Conservation (phyloP, 148 eudicot species). For the Spergularia bocconei region DNA sequence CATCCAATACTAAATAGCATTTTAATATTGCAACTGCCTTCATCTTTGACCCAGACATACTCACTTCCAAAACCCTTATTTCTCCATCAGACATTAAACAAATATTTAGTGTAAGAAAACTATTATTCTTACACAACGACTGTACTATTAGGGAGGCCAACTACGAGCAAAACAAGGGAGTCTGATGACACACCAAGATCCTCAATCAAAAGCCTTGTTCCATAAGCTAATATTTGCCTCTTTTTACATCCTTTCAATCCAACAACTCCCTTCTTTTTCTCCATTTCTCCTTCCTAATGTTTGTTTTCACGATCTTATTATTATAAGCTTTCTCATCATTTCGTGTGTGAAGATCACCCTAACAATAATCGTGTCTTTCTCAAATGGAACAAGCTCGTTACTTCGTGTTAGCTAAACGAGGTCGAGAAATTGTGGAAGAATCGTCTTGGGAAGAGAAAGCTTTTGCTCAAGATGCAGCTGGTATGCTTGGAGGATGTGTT, state of each 20-base stretch:
- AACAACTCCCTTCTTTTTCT: conserved; percentile 19
- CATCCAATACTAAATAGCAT: not conserved
- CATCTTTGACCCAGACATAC: not conserved
- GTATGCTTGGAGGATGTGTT: conserved; percentile 63
- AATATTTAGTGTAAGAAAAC: not conserved
- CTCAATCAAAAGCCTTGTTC: conserved; percentile 17
- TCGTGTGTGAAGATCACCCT: too few species aligned
- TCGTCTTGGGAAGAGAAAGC: conserved; percentile 85
- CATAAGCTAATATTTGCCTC: conserved; percentile 16
- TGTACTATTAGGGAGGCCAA: conserved; percentile 30
- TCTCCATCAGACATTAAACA: conserved; percentile 6
- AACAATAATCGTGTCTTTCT: not conserved
- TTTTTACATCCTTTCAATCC: not conserved
- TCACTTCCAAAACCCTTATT: conserved; percentile 11
- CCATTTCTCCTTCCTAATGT: conserved; percentile 6
- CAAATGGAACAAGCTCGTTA: conserved; percentile 46
- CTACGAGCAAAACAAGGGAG: conserved; percentile 24
- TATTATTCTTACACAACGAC: conserved; percentile 25
- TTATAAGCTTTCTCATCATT: not conserved
- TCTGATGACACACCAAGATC: conserved; percentile 6
- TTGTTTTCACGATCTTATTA: not conserved
- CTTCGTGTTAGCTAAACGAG: conserved; percentile 41
- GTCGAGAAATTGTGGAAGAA: conserved; percentile 31
- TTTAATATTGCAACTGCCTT: not conserved
- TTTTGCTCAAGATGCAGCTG: conserved; percentile 76